Base-by-base conservation (phyloP, 176 grass and related monocot species). In the sorghum (Sorghum bicolor) region DNA sequence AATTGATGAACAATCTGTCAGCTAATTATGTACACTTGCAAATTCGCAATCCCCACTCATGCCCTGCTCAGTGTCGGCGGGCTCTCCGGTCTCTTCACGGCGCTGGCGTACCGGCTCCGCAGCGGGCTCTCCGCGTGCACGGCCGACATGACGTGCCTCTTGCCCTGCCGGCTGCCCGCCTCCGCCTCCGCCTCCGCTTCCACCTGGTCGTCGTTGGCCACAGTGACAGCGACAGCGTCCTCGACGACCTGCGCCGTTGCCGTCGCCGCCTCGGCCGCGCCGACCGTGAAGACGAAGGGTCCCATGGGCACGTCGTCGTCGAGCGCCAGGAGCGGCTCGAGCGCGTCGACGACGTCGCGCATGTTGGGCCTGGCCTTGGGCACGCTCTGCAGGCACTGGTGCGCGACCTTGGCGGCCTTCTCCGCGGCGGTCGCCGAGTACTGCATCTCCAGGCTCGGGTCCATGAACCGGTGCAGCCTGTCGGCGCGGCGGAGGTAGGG, bases 251-350 rank as follows among this genome's bases (percentile, higher is more conserved):
- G 37, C 61, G 19, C 83, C 69, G 30, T 2, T 26, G 66, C 77
- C 1, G 16, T 6, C 31, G 13, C 5, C 64, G 80, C 62, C 64
- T 2, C 3, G 1, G 45, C 4, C 14, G 3, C 76, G 5, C 45
- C 41, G 38, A 88, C 92, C 1, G 87, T 91, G 77, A 85, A 98
- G 12, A 98, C 96, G 76, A 98, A 95, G 0, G 92, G 83, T 0
- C 93, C 91, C 66, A 85, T 76, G 57, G 93, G 91, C 80, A 90
- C 77, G 65, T 95, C 96, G 16, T 88, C 86, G 10, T 91, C 88
- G 43, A 95, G 70, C 16, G 81, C 84, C 58, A 98, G 88, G 58
- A 98, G 79, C 31, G 96, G 91, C 89, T 95, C 93, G 50, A 98
- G 86, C 43, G 79, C 82, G 28, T 91, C 87, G 0, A 98, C 96